Base-by-base conservation (phyloP, 2,329 filamentous ascomycete species). In the Curvularia sp. region DNA sequence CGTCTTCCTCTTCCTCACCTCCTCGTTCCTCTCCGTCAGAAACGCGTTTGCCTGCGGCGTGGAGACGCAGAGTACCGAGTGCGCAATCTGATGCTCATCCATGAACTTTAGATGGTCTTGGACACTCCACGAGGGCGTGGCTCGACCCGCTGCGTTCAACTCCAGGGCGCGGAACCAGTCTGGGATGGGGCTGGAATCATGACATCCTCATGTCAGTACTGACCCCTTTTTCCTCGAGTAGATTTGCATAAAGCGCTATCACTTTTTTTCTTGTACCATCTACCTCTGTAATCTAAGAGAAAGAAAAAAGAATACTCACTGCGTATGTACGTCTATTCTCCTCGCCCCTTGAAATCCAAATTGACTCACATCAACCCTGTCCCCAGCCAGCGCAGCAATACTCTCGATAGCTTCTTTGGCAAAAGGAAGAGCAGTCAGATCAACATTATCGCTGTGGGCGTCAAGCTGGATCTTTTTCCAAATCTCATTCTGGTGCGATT, bases 31-130 rank as follows among this genome's bases (percentile, higher is more conserved):
- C 23, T 70, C 65, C 1, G 51, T 61, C 2, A 56, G 61, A 41
- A 72, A 78, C 0, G 74, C 75, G 27, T 75, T 75, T 0, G 73
- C 73, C 27, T 76, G 74, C 0, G 76, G 76, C 3, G 75, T 75
- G 1, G 69, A 73, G 1, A 77, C 59, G 28, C 71, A 74, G 0
- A 78, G 52, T 5, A 78, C 65, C 10, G 67, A 71, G 32, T 65
- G 66, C 12, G 54, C 61, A 19, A 78, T 77, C 4, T 55, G 23
- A 7, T 71, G 68, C 19, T 54, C 28, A 6, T 61, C 51, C 73
- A 77, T 78, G 60, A 78, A 77, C 1, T 56, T 5, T 1, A 78
- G 52, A 39, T 78, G 76, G 1, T 64, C 60, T 3, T 59, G 19
- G 0, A 68, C 46, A 18, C 64, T 64, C 75, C 75, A 78, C 0